phyloP scores from a whole-genome alignment of 2,329 filamentous ascomycete species.

The Pseudopithomyces maydicus region DNA sequence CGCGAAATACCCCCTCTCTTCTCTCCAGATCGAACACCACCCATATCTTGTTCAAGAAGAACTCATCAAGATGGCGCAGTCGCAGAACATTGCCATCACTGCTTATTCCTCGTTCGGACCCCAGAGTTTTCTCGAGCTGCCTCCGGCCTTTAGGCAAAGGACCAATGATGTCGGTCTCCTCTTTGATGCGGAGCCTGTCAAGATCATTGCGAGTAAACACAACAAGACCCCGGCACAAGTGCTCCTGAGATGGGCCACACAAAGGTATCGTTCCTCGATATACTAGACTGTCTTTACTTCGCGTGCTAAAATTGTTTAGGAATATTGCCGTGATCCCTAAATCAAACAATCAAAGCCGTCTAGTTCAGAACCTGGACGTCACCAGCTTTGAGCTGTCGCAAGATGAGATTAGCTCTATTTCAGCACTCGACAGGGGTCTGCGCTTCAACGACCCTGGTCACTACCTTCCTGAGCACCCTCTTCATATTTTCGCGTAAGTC shows the following conservation, averaged over 20 bases:
- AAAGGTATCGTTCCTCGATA: conserved; percentile 50
- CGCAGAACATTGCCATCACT: conserved; percentile 22
- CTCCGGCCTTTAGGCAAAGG: conserved; percentile 66
- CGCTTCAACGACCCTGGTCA: conserved; percentile 40
- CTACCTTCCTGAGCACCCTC: conserved; percentile 29
- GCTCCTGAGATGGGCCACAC: conserved; percentile 82
- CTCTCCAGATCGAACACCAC: conserved; percentile 27
- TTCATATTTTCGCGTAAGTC: conserved; percentile 30
- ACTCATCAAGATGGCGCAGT: conserved; percentile 22
- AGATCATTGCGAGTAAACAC: conserved; percentile 69
- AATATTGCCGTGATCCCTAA: conserved; percentile 30
- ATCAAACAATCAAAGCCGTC: conserved; percentile 25
- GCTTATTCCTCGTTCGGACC: conserved; percentile 27
- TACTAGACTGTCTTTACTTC: neutral
- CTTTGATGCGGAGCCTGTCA: conserved; percentile 71
- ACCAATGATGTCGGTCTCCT: conserved; percentile 68
- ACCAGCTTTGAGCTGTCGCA: conserved; percentile 27
- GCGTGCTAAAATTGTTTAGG: conserved; percentile 6
- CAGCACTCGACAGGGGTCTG: conserved; percentile 40
- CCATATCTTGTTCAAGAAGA: conserved; percentile 21
- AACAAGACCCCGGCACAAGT: conserved; percentile 77
- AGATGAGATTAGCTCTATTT: conserved; percentile 28
- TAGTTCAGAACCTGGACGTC: conserved; percentile 39
- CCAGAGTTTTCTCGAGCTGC: conserved; percentile 75
- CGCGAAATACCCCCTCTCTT: conserved; percentile 26